A percentile compares a stretch with the other conserved stretches of the same genome.
phyloP scores from a whole-genome alignment of 257 asterid species.

The Solanum okadae region DNA sequence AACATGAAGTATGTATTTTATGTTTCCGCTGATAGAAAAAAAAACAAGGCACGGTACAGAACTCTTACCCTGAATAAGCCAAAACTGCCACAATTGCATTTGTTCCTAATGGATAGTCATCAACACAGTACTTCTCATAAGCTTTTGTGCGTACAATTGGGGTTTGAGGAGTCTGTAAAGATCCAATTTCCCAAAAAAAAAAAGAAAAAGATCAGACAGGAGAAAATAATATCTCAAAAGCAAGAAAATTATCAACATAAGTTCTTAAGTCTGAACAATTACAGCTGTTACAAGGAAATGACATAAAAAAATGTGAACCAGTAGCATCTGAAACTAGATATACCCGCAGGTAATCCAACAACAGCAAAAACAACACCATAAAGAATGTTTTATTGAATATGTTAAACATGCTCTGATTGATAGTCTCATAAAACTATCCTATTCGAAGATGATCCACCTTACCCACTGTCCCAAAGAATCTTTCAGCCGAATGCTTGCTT shows the following conservation, averaged over 20 bases:
- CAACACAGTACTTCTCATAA: conserved; percentile 72
- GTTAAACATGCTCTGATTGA: not conserved
- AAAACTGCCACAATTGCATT: conserved; percentile 97
- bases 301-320: not conserved
- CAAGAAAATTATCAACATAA: not conserved
- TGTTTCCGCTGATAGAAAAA: not conserved
- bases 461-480: not conserved
- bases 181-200: not conserved
- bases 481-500: not conserved
- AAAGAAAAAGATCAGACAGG: not conserved
- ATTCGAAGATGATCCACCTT: not conserved
- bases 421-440: not conserved
- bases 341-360: not conserved
- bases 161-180: conserved; percentile 87
- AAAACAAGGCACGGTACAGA: not conserved
- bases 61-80: conserved; percentile 88
- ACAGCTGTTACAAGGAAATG: not conserved
- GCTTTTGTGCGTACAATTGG: conserved; percentile 93
- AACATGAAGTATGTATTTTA: conserved; percentile 11
- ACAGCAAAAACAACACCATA: not conserved
- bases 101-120: conserved; percentile 87
- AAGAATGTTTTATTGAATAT: not conserved
- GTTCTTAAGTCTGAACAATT: not conserved
- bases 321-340: not conserved
- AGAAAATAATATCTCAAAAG: not conserved